These are phyloP conservation scores for Fusarium nisikadoi DNA, from an alignment of 2,329 filamentous ascomycete species.

Conservation along the genomic window DNA sequence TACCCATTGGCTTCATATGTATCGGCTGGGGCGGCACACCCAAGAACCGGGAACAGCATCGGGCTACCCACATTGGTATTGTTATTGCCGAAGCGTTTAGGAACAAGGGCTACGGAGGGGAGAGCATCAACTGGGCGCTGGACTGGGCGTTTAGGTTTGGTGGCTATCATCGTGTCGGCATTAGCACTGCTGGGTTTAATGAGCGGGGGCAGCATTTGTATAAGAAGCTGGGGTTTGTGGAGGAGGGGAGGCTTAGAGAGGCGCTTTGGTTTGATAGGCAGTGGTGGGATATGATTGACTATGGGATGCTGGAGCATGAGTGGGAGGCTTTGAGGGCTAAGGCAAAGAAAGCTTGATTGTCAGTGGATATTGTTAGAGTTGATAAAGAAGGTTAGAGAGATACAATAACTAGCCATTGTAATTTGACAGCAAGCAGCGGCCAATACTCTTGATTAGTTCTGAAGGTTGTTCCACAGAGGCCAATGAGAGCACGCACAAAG, in stretches of 20 bases:
- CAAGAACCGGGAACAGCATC: background rate
- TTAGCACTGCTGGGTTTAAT: constrained; percentile 56
- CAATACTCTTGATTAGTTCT: fast-evolving
- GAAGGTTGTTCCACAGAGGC: background rate
- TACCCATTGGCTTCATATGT: constrained; percentile 17
- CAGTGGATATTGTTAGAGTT: background rate
- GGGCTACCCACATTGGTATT: constrained; percentile 47
- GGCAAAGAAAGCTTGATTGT: background rate
- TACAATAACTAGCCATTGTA: background rate
- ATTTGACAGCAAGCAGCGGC: background rate
- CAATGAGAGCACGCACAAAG: background rate
- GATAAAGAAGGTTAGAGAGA: background rate
- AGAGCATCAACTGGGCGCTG: constrained; percentile 59
- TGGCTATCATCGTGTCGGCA: constrained; percentile 56
- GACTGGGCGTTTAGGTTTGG: constrained; percentile 59
- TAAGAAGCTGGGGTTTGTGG: constrained; percentile 56
- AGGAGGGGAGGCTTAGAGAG: constrained; percentile 56
- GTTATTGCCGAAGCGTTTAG: constrained; percentile 50
- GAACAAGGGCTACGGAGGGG: constrained; percentile 56
- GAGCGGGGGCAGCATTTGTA: constrained; percentile 56
- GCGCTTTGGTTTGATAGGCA: constrained; percentile 55
- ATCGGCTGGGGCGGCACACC: constrained; percentile 9
- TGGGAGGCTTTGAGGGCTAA: constrained; percentile 44
- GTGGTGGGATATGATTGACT: constrained; percentile 50
- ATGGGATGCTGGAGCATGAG: constrained; percentile 54